A percentile compares a stretch with the other conserved stretches of the same genome.
phyloP scores from a whole-genome alignment of 2,329 filamentous ascomycete genomes.

The Leptographium radiaticola region DNA sequence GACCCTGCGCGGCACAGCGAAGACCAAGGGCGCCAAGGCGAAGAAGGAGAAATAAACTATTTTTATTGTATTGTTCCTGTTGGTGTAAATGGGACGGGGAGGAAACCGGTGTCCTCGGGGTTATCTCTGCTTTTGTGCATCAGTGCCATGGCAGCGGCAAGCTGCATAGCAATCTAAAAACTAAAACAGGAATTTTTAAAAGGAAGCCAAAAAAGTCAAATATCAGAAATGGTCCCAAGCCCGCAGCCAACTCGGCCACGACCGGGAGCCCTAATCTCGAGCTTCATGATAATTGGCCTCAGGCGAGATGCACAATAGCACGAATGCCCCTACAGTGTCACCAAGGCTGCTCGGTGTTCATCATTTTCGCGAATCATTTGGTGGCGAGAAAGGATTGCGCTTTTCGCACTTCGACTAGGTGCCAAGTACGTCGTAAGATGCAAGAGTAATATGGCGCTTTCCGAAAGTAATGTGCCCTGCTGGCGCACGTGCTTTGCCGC shows the following conservation, averaged over 20 bases:
- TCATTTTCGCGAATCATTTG: background rate
- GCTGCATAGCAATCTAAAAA: conserved; percentile 1
- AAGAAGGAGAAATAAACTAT: conserved; percentile 82
- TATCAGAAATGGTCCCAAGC: too few species aligned
- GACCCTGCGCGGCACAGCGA: conserved; percentile 94
- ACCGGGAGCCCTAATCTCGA: too few species aligned
- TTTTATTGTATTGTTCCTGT: background rate
- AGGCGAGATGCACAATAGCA: too few species aligned
- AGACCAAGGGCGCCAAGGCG: conserved; percentile 89
- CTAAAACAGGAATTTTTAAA: conserved; percentile 6
- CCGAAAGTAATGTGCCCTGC: conserved; percentile 16
- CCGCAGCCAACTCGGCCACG: too few species aligned
- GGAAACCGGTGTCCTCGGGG: background rate
- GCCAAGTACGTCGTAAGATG: conserved; percentile 18
- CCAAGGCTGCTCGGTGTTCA: background rate
- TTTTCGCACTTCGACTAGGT: conserved; percentile 24
- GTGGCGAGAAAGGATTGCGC: conserved; percentile 23
- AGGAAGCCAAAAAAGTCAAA: background rate
- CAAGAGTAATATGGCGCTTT: conserved; percentile 27
- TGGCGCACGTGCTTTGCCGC: background rate
- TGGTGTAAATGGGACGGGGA: background rate
- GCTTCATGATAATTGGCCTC: too few species aligned
- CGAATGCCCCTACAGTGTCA: background rate
- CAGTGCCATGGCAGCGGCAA: background rate
- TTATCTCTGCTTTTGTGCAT: conserved; percentile 2